Conservation (phyloP, 2,329 filamentous ascomycete genomes). For the Xylaria sp. region DNA sequence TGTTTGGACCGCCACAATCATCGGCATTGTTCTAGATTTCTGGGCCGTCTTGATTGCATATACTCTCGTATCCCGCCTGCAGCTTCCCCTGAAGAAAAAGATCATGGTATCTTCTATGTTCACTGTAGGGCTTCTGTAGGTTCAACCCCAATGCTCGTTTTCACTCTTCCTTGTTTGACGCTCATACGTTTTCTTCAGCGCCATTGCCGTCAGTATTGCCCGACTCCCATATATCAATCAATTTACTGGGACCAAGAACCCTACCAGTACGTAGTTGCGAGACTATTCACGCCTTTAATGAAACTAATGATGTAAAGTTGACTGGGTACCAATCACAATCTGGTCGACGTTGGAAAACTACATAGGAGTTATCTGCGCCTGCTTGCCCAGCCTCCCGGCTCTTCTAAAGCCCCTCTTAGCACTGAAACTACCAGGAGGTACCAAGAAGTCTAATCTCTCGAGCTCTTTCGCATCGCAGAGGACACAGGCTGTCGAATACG, state of each 20-base stretch:
- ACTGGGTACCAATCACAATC: constrained; percentile 30
- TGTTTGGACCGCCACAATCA: constrained; percentile 7
- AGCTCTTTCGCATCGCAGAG: neutral
- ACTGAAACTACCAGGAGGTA: neutral
- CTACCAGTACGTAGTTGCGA: constrained; percentile 20
- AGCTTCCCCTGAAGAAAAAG: constrained; percentile 21
- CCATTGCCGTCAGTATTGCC: constrained; percentile 25
- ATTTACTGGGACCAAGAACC: constrained; percentile 20
- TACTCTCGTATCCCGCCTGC: constrained; percentile 9
- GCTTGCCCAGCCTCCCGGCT: constrained; percentile 27
- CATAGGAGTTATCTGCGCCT: constrained; percentile 30
- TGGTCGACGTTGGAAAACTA: constrained; percentile 27
- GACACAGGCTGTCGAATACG: neutral
- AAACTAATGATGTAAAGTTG: constrained; percentile 19
- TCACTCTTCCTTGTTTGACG: neutral
- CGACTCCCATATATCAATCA: constrained; percentile 25
- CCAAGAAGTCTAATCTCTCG: neutral
- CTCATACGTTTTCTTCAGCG: constrained; percentile 2
- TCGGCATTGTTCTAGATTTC: constrained; percentile 17
- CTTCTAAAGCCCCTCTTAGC: constrained; percentile 15
- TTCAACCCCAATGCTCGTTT: neutral
- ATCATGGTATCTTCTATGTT: constrained; percentile 25
- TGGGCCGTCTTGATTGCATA: constrained; percentile 18
- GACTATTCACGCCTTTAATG: neutral
- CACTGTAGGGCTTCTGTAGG: constrained; percentile 25